Evolutionary conservation across 441 rosid species (phyloP), one percentile per base, ranked within the genome.

Genomic region (Omphalea diandra): DNA sequence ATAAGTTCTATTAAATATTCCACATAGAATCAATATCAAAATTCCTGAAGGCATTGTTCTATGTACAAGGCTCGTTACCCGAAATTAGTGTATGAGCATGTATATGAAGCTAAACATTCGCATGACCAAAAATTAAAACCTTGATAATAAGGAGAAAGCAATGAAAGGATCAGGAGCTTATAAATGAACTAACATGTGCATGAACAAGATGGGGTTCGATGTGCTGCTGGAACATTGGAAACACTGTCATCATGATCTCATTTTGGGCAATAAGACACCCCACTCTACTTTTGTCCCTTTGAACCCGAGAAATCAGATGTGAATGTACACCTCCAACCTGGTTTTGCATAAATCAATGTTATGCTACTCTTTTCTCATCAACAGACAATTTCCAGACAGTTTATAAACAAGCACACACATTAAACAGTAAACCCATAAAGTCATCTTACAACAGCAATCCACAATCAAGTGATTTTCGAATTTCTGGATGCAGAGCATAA

Each of bases 301-400:
- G 99, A 76, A 96, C 99, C 82, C 94, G 90, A 82, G 98, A 89
- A 78, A 96, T 90, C 75, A 96, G 82, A 83, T 96, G 98, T 59
- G 99, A 93, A 86, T 93, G 96, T 70, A 93, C 98, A 80, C 99
- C 98, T 58, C 99, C 99, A 83, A 91, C 98, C 98, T 93, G 87
- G 67, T 82, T 75, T 81, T 71, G 31, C 70, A 73, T 74, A 76
- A 50, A 70, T 68, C 33, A 58, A 72, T 62, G 65, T 68, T 63
- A 71, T 76, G 69, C 62, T 57, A 66, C 40, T 41, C 32, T 40
- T 46, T 27, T 56, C n/a, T n/a, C n/a, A n/a, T 52, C 64, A 54
- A 38, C 36, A 73, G n/a, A n/a, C n/a, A n/a, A n/a, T n/a, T n/a
- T n/a, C n/a, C n/a, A n/a, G n/a, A n/a, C n/a, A n/a, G n/a, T n/a